Evolutionary conservation across 2,329 filamentous ascomycete genomes (phyloP).

Genomic region (Paecilomyces niveus): DNA sequence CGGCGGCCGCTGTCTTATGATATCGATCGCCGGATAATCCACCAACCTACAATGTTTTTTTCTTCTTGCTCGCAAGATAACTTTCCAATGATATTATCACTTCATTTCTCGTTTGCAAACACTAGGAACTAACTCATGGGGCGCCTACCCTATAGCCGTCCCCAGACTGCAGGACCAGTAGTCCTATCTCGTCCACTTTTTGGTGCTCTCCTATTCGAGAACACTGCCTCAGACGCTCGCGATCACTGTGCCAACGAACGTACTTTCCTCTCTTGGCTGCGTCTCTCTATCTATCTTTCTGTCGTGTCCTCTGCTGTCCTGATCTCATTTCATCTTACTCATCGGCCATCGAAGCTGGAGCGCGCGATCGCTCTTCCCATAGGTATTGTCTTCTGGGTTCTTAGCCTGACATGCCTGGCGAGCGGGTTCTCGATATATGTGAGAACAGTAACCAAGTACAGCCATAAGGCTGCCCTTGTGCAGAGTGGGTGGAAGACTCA

Average conservation of each 20-base stretch:
- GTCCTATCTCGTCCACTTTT: constrained; percentile 50
- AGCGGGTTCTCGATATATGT: constrained; percentile 84
- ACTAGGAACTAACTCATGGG: neutral
- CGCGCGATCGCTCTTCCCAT: constrained; percentile 72
- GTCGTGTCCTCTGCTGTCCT: constrained; percentile 86
- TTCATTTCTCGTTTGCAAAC: neutral
- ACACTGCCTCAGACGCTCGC: constrained; percentile 57
- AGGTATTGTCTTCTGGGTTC: constrained; percentile 78
- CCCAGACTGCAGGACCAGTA: constrained; percentile 28
- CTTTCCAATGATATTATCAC: neutral
- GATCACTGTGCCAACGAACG: constrained; percentile 62
- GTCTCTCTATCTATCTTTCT: constrained; percentile 83
- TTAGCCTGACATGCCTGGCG: constrained; percentile 68
- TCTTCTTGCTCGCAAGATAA: neutral
- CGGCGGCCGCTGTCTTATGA: neutral
- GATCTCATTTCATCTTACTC: constrained; percentile 84
- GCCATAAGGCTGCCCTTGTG: constrained; percentile 69
- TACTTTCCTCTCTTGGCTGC: constrained; percentile 83
- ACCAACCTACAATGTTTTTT: neutral
- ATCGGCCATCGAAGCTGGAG: constrained; percentile 63
- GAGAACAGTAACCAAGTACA: constrained; percentile 73
- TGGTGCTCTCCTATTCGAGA: constrained; percentile 59
- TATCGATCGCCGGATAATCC: neutral
- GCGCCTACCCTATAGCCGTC: constrained; percentile 14
- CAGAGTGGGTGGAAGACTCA: constrained; percentile 94